Base-by-base conservation (phyloP, 2,329 filamentous ascomycete genomes). In the Talaromyces sp. region DNA sequence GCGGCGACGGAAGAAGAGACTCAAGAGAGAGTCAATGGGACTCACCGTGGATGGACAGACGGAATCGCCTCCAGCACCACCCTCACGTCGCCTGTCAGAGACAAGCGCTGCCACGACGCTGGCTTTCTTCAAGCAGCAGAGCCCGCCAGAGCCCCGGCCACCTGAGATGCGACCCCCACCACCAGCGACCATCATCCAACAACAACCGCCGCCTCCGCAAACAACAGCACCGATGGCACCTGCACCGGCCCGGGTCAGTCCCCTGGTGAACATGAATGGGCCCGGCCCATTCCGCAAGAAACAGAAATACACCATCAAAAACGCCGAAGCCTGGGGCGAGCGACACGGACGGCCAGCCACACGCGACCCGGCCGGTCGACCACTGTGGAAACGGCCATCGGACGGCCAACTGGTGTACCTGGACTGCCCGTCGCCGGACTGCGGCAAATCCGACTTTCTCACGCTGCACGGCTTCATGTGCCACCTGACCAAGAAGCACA, bases 401-500 rank as follows among this genome's bases (percentile, higher is more conserved):
- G 74, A 76, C 43, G 70, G 70, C 17, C 73, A 68, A 21, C 58
- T 76, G 19, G 74, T 76, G 8, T 76, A 76, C 59, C 69, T 76
- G 6, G 75, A 71, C 26, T 76, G 74, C 43, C 74, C 74, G 1
- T 70, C 74, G 2, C 65, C 68, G 3, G 73, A 73, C 26, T 76
- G 74, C 60, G 70, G 72, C 4, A 76, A 76, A 65, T 71, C 73
- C 0, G 74, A 76, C 62, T 76, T 76, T 58, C 73, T 76, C 60
- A 76, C 74, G 2, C 68, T 76, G 10, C 74, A 76, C 57, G 74
- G 74, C 19, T 76, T 76, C 64, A 76, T 76, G 73, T 76, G 74
- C 66, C 74, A 76, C 56, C 65, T 76, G 58, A 76, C 74, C 4
- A 76, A 76, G 63, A 75, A 76, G 61, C 74, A 76, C 65, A 76